A percentile compares a stretch with the other conserved stretches of the same genome.
Conservation (phyloP, 2,329 filamentous ascomycete species). For the Talaromyces verruculosus region DNA sequence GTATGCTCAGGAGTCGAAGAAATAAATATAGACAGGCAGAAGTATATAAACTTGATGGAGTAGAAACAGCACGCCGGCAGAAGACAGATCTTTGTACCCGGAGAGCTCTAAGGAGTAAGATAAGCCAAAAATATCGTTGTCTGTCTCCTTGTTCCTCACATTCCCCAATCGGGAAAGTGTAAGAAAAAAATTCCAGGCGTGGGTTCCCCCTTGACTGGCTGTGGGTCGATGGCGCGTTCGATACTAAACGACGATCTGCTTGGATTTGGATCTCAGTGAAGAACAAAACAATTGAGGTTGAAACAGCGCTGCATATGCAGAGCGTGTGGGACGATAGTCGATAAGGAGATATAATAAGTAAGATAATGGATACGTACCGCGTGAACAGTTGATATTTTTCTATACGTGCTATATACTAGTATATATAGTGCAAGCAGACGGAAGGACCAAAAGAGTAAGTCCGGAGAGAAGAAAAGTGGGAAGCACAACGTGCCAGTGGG, state of each 20-base stretch:
- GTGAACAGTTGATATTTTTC: slow-evolving; percentile 1
- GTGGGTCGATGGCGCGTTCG: slow-evolving; percentile 28
- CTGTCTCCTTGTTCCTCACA: slow-evolving; percentile 2
- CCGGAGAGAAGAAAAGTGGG: slow-evolving; percentile 21
- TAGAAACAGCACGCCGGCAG: not conserved
- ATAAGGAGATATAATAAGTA: not conserved
- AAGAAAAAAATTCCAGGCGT: not conserved
- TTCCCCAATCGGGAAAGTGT: slow-evolving; percentile 1
- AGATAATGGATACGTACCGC: not conserved
- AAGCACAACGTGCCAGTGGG: slow-evolving; percentile 2
- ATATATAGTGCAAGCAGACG: slow-evolving; percentile 6
- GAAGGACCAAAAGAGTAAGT: slow-evolving; percentile 27
- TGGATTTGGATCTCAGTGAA: not conserved
- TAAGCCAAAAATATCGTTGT: not conserved
- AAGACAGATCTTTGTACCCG: not conserved
- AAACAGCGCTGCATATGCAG: not conserved
- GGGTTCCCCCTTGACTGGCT: slow-evolving; percentile 29
- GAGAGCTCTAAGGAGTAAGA: too few relatives aligned
- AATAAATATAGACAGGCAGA: not conserved
- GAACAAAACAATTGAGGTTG: not conserved
- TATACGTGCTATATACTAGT: not conserved
- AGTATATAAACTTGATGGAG: not conserved
- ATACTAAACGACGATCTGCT: not conserved
- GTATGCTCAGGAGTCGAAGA: not conserved
- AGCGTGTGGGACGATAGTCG: not conserved